Evolutionary conservation across 2,329 filamentous ascomycete species (phyloP), one percentile per base, ranked within the genome.

Genomic region (Aspergillus sp.): DNA sequence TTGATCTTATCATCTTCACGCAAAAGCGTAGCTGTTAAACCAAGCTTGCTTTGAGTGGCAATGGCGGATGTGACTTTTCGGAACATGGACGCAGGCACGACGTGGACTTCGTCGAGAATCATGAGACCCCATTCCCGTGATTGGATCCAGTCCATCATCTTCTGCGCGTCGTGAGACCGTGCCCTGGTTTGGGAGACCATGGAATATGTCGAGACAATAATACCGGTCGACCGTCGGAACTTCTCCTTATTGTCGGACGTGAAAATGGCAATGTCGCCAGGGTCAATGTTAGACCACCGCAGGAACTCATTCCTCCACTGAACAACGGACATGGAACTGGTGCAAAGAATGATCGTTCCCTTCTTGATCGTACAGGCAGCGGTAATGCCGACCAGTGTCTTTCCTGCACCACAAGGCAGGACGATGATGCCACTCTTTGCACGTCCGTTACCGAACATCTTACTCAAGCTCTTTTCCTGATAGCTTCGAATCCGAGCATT

Each of bases 371-470:
- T 98, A 76, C 95, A 98, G 19, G 93, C 95, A 43, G 95, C 95
- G 19, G 95, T 98, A 66, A 99, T 96, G n/a, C 95, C 95, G 15
- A 99, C 95, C 41, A 99, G 79, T 1, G 95, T 99, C 80, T 99
- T 99, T 59, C 95, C 95, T 17, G 95, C 95, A 65, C 95, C 95
- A 73, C 95, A 99, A 17, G 95, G 95, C 66, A 99, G 77, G 56
- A 99, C 95, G 59, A 99, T 99, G 65, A 99, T 96, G 57, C 95
- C 95, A 74, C 92, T 97, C 79, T 96, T 95, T 14, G 95, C 95
- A 75, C 95, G 89, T 50, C 93, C 93, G 70, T 99, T 99, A 70
- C 95, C 93, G 73, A 99, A 99, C 95, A 99, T 99, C 75, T 99
- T 99, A 79, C 91, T 96, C 9, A 99, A 80, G 64, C 92, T 96